Conservation (phyloP, 805 yeast species). For the Danielia oregonensis region DNA sequence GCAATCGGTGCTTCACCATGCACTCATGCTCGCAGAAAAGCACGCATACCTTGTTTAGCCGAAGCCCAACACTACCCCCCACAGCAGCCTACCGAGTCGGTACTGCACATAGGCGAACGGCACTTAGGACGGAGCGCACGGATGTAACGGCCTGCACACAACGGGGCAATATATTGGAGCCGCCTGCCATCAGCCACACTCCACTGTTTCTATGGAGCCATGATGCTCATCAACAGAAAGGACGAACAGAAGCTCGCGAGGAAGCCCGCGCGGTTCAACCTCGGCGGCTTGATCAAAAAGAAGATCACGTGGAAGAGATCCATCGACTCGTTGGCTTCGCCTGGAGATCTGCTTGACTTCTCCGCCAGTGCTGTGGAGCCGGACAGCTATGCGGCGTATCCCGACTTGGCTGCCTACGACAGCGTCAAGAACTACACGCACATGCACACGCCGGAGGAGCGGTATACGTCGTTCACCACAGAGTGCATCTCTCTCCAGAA, state of each 20-base stretch:
- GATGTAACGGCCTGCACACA: too few relatives aligned
- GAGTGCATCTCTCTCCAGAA: conserved; percentile 37
- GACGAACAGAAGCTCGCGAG: conserved; percentile 9
- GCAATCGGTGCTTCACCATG: too few relatives aligned
- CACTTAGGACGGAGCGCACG: too few relatives aligned
- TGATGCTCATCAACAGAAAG: conserved; percentile 15
- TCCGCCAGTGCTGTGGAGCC: not conserved
- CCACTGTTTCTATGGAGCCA: too few relatives aligned
- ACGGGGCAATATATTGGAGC: too few relatives aligned
- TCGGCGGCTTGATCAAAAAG: conserved; percentile 16
- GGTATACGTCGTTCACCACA: conserved; percentile 29
- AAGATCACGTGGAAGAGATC: conserved; percentile 16
- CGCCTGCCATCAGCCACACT: too few relatives aligned
- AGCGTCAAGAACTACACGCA: not conserved
- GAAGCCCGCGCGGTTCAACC: conserved; percentile 14
- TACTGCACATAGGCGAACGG: too few relatives aligned
- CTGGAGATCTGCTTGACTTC: conserved; percentile 4
- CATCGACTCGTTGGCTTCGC: conserved; percentile 9
- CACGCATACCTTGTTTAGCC: too few relatives aligned
- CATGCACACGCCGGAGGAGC: conserved; percentile 7
- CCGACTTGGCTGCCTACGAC: not conserved
- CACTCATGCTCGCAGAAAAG: too few relatives aligned
- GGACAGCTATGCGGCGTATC: not conserved
- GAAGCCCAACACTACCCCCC: too few relatives aligned
- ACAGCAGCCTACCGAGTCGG: too few relatives aligned